These are phyloP conservation scores for Globisporangium takayamanum DNA, from an alignment of 352 stramenopile species.

Conservation along the genomic window DNA sequence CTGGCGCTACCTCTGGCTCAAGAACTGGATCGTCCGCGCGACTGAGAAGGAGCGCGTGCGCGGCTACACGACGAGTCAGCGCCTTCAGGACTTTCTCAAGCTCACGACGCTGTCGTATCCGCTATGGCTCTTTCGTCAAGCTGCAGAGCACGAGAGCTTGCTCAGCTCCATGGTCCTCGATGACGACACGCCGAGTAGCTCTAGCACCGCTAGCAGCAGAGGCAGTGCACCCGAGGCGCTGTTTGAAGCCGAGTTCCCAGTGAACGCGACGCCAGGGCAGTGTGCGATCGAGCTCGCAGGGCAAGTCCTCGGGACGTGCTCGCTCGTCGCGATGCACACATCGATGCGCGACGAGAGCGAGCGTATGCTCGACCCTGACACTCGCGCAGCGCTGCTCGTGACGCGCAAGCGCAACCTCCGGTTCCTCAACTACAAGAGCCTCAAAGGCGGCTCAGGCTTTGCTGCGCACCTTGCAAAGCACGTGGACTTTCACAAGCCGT, in stretches of 20 bases:
- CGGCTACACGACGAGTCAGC: slow-evolving; percentile 56
- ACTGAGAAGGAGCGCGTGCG: slow-evolving; percentile 62
- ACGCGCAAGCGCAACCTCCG: slow-evolving; percentile 26
- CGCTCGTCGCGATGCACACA: slow-evolving; percentile 32
- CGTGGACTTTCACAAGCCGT: slow-evolving; percentile 47
- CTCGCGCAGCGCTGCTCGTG: slow-evolving; percentile 6
- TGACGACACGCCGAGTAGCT: slow-evolving; percentile 21
- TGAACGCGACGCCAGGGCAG: slow-evolving; percentile 60
- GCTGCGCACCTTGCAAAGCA: slow-evolving; percentile 66
- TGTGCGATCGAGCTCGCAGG: slow-evolving; percentile 58
- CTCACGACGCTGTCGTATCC: slow-evolving; percentile 63
- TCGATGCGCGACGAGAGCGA: slow-evolving; percentile 10
- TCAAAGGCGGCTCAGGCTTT: slow-evolving; percentile 58
- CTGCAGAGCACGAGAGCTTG: slow-evolving; percentile 67
- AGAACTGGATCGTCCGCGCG: slow-evolving; percentile 79
- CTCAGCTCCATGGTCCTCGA: slow-evolving; percentile 49
- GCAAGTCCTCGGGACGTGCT: slow-evolving; percentile 66
- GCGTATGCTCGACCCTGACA: slow-evolving; percentile 11
- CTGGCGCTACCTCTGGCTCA: slow-evolving; percentile 81
- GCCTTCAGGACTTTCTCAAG: slow-evolving; percentile 66
- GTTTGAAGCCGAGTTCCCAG: slow-evolving; percentile 65
- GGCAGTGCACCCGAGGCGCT: slow-evolving; percentile 24
- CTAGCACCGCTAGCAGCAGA: not conserved
- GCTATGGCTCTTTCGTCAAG: slow-evolving; percentile 62
- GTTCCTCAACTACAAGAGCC: slow-evolving; percentile 56